A percentile compares a stretch with the other conserved stretches of the same genome.
Evolutionary conservation across 257 asterid species (phyloP).

Genomic region (Fraxinus americana): DNA sequence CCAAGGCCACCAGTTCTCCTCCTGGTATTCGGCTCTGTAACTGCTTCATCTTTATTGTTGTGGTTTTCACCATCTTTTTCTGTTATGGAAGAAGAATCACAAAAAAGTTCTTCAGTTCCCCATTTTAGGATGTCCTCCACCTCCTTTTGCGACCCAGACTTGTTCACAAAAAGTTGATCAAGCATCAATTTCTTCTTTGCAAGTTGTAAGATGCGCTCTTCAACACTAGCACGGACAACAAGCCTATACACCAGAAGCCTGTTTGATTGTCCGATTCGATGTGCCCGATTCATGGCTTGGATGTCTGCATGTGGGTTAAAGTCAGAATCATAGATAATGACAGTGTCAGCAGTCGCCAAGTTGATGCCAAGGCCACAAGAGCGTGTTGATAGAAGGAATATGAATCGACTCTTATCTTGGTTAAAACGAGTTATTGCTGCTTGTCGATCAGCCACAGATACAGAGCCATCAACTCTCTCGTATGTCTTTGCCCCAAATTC

Average conservation of each 20-base stretch:
- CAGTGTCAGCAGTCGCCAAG: conserved; percentile 99
- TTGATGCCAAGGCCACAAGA: conserved; percentile 99
- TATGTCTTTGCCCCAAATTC: conserved; percentile 92
- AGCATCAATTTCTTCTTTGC: conserved; percentile 98
- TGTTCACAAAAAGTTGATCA: conserved; percentile 92
- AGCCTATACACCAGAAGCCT: conserved; percentile 96
- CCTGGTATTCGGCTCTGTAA: conserved; percentile 62
- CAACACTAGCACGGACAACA: conserved; percentile 98
- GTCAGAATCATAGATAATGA: conserved; percentile 93
- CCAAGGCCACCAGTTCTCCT: conserved; percentile 92
- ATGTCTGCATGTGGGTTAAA: conserved; percentile 99
- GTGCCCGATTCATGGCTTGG: conserved; percentile 99
- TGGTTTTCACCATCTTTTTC: conserved; percentile 65
- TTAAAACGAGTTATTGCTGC: conserved; percentile 91
- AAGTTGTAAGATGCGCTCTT: conserved; percentile 97
- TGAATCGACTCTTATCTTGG: conserved; percentile 93
- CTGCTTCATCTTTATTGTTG: conserved; percentile 50
- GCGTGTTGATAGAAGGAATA: conserved; percentile 91
- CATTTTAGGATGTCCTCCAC: conserved; percentile 92
- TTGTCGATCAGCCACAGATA: conserved; percentile 84
- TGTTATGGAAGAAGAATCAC: conserved; percentile 52
- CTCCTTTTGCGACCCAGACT: conserved; percentile 94
- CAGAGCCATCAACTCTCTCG: conserved; percentile 99
- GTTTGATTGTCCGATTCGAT: conserved; percentile 93
- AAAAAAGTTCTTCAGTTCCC: conserved; percentile 98